A percentile compares a stretch with the other conserved stretches of the same genome.
phyloP scores from a whole-genome alignment of 441 rosid genomes.

The Brassica balearica region DNA sequence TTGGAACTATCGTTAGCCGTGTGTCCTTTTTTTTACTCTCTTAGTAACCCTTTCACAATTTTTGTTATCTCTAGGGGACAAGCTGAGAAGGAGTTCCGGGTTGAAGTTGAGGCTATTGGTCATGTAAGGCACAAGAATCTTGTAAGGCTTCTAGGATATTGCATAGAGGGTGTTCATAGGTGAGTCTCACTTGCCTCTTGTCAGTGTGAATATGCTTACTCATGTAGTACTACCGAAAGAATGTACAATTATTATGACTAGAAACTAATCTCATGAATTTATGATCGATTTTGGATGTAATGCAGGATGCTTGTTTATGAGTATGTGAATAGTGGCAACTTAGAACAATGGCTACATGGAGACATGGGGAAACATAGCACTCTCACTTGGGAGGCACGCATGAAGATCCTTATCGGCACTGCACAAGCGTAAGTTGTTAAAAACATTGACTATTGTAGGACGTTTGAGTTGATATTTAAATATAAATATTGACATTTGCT shows the following conservation, averaged over 20 bases:
- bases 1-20: neutral
- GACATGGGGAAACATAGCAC: constrained; percentile 57
- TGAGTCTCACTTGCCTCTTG: constrained; percentile 34
- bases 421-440: constrained; percentile 8
- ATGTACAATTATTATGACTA: no score
- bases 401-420: constrained; percentile 51
- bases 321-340: constrained; percentile 82
- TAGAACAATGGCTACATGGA: constrained; percentile 86
- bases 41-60: neutral
- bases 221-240: neutral
- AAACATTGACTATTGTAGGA: neutral
- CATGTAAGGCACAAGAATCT: constrained; percentile 97
- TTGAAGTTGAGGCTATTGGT: constrained; percentile 97
- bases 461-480: neutral
- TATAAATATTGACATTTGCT: neutral
- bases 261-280: neutral
- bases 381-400: constrained; percentile 85
- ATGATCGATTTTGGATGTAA: neutral
- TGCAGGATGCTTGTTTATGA: constrained; percentile 80
- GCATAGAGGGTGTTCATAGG: constrained; percentile 94
- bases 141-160: constrained; percentile 91
- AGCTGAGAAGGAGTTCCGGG: constrained; percentile 92
- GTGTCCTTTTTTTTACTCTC: neutral
- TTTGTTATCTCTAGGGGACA: constrained; percentile 66
- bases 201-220: neutral